Conservation (phyloP, 768 basidiomycete species). For the Rhodotorula taiwanensis region DNA sequence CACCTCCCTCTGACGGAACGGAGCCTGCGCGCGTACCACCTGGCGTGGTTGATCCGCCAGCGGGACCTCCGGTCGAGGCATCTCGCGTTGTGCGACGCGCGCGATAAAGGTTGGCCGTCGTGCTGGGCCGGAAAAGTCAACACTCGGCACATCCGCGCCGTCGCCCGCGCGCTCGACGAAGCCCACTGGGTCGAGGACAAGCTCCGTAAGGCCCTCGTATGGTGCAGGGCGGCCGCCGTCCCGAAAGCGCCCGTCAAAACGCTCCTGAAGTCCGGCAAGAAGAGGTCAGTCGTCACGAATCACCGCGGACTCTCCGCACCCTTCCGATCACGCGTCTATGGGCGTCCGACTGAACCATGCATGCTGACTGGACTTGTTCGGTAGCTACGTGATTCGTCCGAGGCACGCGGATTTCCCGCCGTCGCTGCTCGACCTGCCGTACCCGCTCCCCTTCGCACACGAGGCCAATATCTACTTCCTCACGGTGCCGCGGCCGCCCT, state of each 20-base stretch:
- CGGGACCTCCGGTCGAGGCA: conserved; percentile 3
- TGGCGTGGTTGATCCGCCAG: conserved; percentile 18
- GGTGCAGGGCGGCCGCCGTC: conserved; percentile 5
- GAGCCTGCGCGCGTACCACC: conserved; percentile 12
- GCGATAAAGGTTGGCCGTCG: not conserved
- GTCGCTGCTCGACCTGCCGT: conserved; percentile 23
- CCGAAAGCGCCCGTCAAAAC: conserved; percentile 10
- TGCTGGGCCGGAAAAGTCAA: conserved; percentile 24
- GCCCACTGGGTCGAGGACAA: conserved; percentile 23
- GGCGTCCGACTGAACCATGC: not conserved
- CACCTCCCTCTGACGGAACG: conserved; percentile 10
- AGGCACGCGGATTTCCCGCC: conserved; percentile 5
- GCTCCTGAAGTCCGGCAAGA: conserved; percentile 1
- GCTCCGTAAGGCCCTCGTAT: conserved; percentile 7
- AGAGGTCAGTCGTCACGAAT: conserved; percentile 20
- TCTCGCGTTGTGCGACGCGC: not conserved
- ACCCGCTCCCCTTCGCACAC: conserved; percentile 13
- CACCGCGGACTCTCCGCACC: no score
- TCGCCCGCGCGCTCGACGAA: conserved; percentile 10
- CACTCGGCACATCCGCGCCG: not conserved
- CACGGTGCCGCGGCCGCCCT: conserved; percentile 2
- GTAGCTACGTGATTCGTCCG: not conserved
- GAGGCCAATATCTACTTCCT: conserved; percentile 14
- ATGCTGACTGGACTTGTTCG: not conserved
- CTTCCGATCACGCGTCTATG: no score